Percentiles rank a stretch among this genome's conserved stretches.
Evolutionary conservation across 176 grass and related monocot species (phyloP).

Genomic region (Alloteropsis semialata): DNA sequence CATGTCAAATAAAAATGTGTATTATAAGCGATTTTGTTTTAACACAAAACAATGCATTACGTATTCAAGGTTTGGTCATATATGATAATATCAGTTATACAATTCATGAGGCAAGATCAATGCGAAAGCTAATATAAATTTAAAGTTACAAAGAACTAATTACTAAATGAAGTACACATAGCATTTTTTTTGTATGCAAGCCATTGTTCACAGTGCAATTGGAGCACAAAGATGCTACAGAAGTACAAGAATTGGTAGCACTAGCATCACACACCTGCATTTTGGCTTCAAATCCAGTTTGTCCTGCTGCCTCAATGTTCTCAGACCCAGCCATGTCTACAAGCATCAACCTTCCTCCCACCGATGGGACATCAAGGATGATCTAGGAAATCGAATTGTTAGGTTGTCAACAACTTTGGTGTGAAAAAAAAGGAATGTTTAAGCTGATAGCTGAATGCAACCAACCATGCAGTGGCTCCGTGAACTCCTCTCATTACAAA

Average conservation of each 20-base stretch:
- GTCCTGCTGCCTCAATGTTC: slow-evolving; percentile 92
- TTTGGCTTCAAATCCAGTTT: slow-evolving; percentile 90
- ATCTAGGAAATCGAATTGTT: slow-evolving; percentile 39
- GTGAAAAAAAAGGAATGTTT: background rate
- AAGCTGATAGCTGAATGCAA: slow-evolving; percentile 6
- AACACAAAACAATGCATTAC: background rate
- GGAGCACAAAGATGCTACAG: background rate
- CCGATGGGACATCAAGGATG: slow-evolving; percentile 88
- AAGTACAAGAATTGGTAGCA: background rate
- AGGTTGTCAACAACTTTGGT: background rate
- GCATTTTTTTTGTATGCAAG: background rate
- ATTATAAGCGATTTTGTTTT: background rate
- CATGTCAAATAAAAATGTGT: background rate
- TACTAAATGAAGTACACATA: background rate
- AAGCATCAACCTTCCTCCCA: slow-evolving; percentile 91
- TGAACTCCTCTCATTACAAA: slow-evolving; percentile 92
- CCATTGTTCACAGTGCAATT: background rate
- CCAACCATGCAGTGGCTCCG: slow-evolving; percentile 86
- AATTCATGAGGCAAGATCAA: background rate
- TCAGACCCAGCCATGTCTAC: slow-evolving; percentile 98
- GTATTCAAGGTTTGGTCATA: background rate
- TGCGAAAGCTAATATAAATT: background rate
- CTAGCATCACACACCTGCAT: slow-evolving; percentile 60
- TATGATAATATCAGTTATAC: background rate
- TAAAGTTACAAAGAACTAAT: background rate